These are phyloP conservation scores for Grosmannia clavigera DNA, from an alignment of 2,329 filamentous ascomycete species.

Conservation along the genomic window DNA sequence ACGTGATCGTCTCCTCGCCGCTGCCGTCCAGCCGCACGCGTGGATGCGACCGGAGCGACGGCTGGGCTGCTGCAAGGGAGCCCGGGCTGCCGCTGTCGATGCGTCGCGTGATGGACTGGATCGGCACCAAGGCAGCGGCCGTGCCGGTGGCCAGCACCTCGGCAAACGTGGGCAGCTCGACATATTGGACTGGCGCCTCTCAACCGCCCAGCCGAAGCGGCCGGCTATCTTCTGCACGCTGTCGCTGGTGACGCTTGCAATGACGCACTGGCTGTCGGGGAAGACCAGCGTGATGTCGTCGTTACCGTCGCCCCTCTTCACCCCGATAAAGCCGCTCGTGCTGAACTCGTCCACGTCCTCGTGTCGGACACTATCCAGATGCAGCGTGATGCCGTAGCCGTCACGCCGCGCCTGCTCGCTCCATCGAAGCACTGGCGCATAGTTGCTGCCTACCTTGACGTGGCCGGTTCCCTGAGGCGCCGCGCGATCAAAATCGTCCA, in stretches of 20 bases:
- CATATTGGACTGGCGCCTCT: constrained; percentile 58
- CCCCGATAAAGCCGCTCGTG: constrained; percentile 85
- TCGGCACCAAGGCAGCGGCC: constrained; percentile 80
- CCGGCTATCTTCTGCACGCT: constrained; percentile 64
- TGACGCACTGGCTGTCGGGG: constrained; percentile 79
- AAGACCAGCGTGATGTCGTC: constrained; percentile 60
- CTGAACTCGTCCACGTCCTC: constrained; percentile 92
- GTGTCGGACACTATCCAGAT: constrained; percentile 75
- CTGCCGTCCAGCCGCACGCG: constrained; percentile 24
- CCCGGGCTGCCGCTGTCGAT: constrained; percentile 24
- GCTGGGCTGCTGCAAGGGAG: constrained; percentile 21
- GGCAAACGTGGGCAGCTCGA: constrained; percentile 38
- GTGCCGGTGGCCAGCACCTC: constrained; percentile 91
- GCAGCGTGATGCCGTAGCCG: constrained; percentile 88
- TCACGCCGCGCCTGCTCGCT: constrained; percentile 67
- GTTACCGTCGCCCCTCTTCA: constrained; percentile 28
- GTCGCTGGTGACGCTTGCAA: constrained; percentile 74
- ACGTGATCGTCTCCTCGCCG: constrained; percentile 38
- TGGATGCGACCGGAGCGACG: constrained; percentile 14
- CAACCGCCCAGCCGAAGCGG: constrained; percentile 73
- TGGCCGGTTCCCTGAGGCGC: constrained; percentile 84
- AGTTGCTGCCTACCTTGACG: constrained; percentile 94
- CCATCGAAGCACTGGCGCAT: constrained; percentile 80
- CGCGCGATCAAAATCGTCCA: constrained; percentile 87
- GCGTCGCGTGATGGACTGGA: constrained; percentile 74